phyloP scores from a whole-genome alignment of 2,329 filamentous ascomycete species.

The Botryotinia narcissicola region DNA sequence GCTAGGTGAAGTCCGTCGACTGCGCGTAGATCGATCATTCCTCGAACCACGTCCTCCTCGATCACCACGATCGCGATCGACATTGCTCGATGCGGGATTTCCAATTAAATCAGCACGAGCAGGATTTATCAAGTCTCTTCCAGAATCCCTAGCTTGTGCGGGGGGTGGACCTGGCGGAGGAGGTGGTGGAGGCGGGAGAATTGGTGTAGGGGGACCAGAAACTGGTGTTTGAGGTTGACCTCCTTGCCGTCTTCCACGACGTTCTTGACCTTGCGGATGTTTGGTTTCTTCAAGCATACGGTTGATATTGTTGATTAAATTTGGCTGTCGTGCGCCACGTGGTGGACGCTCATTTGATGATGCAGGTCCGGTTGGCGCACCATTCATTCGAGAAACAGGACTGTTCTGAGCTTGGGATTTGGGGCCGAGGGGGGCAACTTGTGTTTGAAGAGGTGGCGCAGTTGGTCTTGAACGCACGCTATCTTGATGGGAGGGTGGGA shows the following conservation, averaged over 20 bases:
- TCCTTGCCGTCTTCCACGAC: slow-evolving; percentile 39
- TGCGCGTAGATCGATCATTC: slow-evolving; percentile 37
- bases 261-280: slow-evolving; percentile 42
- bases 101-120: slow-evolving; percentile 36
- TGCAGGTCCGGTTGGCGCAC: slow-evolving; percentile 38
- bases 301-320: slow-evolving; percentile 55
- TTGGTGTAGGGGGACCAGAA: slow-evolving; percentile 50
- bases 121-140: slow-evolving; percentile 32
- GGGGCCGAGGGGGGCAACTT: slow-evolving; percentile 36
- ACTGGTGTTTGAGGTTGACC: slow-evolving; percentile 53
- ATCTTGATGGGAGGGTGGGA: slow-evolving; percentile 35
- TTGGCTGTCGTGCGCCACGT: slow-evolving; percentile 49
- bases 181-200: slow-evolving; percentile 52
- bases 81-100: slow-evolving; percentile 22
- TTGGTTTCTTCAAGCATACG: slow-evolving; percentile 42
- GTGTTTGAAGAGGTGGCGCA: slow-evolving; percentile 33
- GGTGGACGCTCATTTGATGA: slow-evolving; percentile 36
- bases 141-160: slow-evolving; percentile 26
- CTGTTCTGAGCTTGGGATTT: slow-evolving; percentile 34
- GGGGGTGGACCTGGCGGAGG: slow-evolving; percentile 37
- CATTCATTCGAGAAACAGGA: slow-evolving; percentile 31
- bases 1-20: slow-evolving; percentile 35
- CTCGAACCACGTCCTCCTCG: slow-evolving; percentile 33
- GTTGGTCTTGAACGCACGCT: slow-evolving; percentile 39
- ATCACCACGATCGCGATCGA: slow-evolving; percentile 31